These are phyloP conservation scores for Musa schizocarpa DNA, from an alignment of 176 grass and related monocot genomes.

Conservation along the genomic window DNA sequence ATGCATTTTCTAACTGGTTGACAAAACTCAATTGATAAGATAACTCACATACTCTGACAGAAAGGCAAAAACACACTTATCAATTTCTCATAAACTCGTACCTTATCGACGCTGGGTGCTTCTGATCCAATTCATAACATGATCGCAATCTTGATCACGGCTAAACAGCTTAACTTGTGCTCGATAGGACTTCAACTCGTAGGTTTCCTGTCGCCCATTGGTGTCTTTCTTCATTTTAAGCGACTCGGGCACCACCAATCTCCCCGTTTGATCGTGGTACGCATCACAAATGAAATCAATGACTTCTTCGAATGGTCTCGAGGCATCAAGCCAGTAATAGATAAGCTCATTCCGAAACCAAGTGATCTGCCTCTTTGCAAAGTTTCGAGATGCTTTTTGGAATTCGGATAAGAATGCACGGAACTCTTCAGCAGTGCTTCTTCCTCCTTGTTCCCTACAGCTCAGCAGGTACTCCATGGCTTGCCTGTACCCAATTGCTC, in stretches of 20 bases:
- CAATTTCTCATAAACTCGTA: background rate
- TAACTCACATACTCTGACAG: background rate
- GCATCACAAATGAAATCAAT: conserved; percentile 48
- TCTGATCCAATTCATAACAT: conserved; percentile 63
- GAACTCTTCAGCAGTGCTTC: conserved; percentile 48
- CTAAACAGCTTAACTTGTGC: conserved; percentile 49
- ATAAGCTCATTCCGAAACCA: conserved; percentile 77
- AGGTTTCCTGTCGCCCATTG: conserved; percentile 19
- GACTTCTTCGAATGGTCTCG: conserved; percentile 45
- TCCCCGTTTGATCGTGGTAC: conserved; percentile 26
- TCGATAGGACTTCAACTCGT: conserved; percentile 55
- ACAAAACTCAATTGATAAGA: too few species aligned
- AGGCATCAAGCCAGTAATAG: conserved; percentile 63
- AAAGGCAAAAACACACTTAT: background rate
- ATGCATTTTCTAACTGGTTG: too few species aligned
- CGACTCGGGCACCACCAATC: conserved; percentile 36
- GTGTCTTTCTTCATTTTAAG: conserved; percentile 60
- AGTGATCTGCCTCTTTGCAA: conserved; percentile 70
- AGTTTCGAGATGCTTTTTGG: conserved; percentile 63
- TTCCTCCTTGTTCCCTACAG: conserved; percentile 52
- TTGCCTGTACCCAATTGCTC: conserved; percentile 79
- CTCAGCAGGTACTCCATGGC: conserved; percentile 66
- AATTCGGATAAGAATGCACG: conserved; percentile 45
- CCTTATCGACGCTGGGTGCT: conserved; percentile 29
- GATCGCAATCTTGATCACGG: conserved; percentile 34